phyloP scores from a whole-genome alignment of 768 basidiomycete species.

The Dendrothele bispora region DNA sequence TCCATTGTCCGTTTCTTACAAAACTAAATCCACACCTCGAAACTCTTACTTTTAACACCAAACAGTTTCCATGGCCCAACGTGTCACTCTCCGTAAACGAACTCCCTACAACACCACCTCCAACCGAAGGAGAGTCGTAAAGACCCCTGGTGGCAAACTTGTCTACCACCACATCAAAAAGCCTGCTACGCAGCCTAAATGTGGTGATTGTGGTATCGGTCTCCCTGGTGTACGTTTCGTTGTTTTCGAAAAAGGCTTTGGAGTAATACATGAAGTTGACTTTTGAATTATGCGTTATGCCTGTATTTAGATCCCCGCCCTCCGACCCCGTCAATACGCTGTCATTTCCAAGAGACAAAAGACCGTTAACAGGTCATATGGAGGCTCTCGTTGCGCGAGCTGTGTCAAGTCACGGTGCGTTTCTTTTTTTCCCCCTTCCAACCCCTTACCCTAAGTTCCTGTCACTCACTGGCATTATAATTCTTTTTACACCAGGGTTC shows the following conservation, averaged over 20 bases:
- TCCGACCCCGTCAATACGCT: conserved; percentile 94
- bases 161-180: conserved; percentile 99
- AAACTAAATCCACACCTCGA: too few relatives aligned
- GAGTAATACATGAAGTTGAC: neutral
- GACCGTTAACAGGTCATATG: conserved; percentile 94
- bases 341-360: conserved; percentile 97
- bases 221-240: conserved; percentile 82
- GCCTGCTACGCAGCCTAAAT: conserved; percentile 87
- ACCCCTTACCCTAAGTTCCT: neutral
- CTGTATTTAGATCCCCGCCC: conserved; percentile 74
- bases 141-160: conserved; percentile 98
- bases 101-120: conserved; percentile 98
- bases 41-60: too few relatives aligned
- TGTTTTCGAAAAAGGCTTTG: neutral
- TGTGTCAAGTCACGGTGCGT: conserved; percentile 94
- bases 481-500: conserved; percentile 61
- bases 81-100: conserved; percentile 99
- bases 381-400: conserved; percentile 93
- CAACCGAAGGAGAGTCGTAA: conserved; percentile 91
- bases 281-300: neutral
- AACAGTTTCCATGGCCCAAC: conserved; percentile 99
- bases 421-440: conserved; percentile 4
- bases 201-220: conserved; percentile 96
- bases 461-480: neutral
- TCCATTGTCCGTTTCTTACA: too few relatives aligned